Base-by-base conservation (phyloP, 163 green algal species). In the Chlorella variabilis region DNA sequence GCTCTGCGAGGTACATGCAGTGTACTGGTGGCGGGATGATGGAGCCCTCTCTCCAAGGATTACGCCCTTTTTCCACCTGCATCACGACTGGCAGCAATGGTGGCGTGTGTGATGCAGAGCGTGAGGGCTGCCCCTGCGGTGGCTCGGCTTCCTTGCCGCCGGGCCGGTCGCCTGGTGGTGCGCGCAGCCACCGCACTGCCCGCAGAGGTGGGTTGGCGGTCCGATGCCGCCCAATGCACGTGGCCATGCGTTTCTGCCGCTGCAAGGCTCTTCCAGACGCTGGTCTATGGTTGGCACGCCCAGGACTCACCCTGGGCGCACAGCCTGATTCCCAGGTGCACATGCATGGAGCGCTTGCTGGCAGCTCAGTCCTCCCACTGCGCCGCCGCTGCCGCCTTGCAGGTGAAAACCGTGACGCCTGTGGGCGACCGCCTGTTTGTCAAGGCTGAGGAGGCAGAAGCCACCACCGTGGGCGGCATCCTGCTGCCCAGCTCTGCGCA, bases 361-460 rank as follows among this genome's bases (percentile, higher is more conserved):
- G 56, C 56, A 31, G 56, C 56, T 6, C 17, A 6, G 36, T 49
- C 71, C 23, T 25, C 33, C 23, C 70, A 3, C 31, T 4, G 4
- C 69, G 18, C 29, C 45, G n/a, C 31, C 15, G 29, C 58, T 18
- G n/a, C 15, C 42, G 27, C n/a, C 18, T 59, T 88, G 78, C 89
- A 97, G 93, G 94, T 93, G 84, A 94, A 91, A 82, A 92, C 68
- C 11, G 86, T 97, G 73, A 90, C 84, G 41, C 93, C 93, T 4
- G 65, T 91, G 27, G 92, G 92, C 49, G 85, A 93, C 63, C 83
- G 92, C 23, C 84, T 95, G 7, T 89, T 94, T 39, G 89, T 94
- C 2, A 93, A 93, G 80, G 73, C 90, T 7, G 88, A 89, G 68
- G 63, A 82, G 36, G 66, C 67, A 3, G 90, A 95, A 78, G 70